phyloP scores from a whole-genome alignment of 805 yeast genomes.

The Maudiozyma saulgeensis region DNA sequence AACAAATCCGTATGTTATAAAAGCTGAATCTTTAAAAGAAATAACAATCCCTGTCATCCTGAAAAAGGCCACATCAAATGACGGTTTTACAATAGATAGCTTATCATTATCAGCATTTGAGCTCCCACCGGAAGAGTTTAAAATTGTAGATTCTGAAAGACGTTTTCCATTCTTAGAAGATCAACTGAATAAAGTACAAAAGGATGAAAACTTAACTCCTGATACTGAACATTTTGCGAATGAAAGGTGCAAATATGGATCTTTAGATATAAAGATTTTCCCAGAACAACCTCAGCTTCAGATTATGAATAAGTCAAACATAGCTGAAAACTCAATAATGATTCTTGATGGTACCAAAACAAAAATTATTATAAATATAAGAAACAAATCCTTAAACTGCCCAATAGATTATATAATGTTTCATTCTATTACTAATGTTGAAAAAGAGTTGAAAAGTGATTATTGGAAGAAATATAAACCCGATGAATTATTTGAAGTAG shows the following conservation, averaged over 20 bases:
- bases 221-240: background rate
- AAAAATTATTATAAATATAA: constrained; percentile 12
- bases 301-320: constrained; percentile 15
- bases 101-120: constrained; percentile 19
- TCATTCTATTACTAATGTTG: constrained; percentile 17
- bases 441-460: constrained; percentile 16
- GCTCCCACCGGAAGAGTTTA: constrained; percentile 11
- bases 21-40: constrained; percentile 30
- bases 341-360: constrained; percentile 25
- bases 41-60: constrained; percentile 27
- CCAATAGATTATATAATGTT: constrained; percentile 19
- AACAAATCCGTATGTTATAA: constrained; percentile 27
- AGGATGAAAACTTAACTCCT: background rate
- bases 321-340: constrained; percentile 22
- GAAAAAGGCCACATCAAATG: constrained; percentile 11
- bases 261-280: constrained; percentile 13
- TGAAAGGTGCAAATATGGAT: constrained; percentile 1
- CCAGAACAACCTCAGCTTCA: constrained; percentile 27
- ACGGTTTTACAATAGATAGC: constrained; percentile 8
- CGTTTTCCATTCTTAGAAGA: background rate
- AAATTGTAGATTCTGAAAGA: constrained; percentile 9
- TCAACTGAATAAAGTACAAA: background rate
- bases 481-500: constrained; percentile 23
- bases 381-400: constrained; percentile 23
- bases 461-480: constrained; percentile 23